A percentile compares a stretch with the other conserved stretches of the same genome.
These are phyloP conservation scores for Telfairia occidentalis DNA, from an alignment of 331 rosid species.

Conservation along the genomic window DNA sequence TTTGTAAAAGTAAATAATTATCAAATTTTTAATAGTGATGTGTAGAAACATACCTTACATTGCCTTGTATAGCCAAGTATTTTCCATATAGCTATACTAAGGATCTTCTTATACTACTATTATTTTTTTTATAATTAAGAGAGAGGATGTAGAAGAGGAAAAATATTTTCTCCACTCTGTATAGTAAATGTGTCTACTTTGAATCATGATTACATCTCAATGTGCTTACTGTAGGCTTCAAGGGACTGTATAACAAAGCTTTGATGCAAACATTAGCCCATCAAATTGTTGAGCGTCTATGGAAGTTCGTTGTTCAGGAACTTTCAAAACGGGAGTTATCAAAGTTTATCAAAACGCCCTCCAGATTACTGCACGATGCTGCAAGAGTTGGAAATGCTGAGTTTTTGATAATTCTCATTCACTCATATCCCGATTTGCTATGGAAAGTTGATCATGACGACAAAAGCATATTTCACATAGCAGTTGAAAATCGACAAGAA, in stretches of 20 bases:
- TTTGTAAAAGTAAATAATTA: too few relatives aligned
- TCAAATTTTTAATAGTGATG: too few relatives aligned
- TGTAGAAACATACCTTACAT: too few relatives aligned
- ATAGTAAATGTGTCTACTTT: neutral
- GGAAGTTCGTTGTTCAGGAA: neutral
- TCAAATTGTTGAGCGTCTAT: conserved; percentile 8
- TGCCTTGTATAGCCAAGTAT: too few relatives aligned
- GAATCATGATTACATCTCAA: neutral
- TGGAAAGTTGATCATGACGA: conserved; percentile 29
- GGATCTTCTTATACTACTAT: too few relatives aligned
- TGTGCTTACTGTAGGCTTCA: neutral
- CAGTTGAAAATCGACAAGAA: conserved; percentile 9
- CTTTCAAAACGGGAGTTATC: conserved; percentile 9
- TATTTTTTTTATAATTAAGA: too few relatives aligned
- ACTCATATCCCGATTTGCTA: conserved; percentile 23
- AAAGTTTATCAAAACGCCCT: conserved; percentile 4
- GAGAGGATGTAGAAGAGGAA: too few relatives aligned
- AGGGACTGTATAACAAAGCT: neutral
- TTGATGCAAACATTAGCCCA: conserved; percentile 9
- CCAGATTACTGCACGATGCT: conserved; percentile 19
- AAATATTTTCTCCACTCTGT: too few relatives aligned
- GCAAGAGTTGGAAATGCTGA: conserved; percentile 25
- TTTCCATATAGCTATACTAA: too few relatives aligned
- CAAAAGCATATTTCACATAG: conserved; percentile 30
- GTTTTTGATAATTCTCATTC: conserved; percentile 29